These are phyloP conservation scores for Crithidia expoeki DNA, from an alignment of 208 protist species.

Conservation along the genomic window DNA sequence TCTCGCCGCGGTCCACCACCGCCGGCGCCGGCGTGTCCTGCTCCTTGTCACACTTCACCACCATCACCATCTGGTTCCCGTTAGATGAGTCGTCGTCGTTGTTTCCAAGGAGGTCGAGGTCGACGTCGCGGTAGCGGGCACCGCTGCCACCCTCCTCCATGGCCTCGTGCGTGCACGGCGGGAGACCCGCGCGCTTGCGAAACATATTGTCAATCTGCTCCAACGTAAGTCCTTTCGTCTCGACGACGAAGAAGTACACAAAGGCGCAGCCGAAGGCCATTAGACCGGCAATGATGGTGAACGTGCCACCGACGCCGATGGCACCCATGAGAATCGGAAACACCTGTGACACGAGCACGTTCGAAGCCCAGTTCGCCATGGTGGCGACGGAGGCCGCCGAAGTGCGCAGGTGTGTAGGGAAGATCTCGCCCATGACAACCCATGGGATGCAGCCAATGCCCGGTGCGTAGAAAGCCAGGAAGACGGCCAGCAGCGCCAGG, in stretches of 20 bases:
- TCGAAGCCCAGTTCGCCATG: constrained; percentile 92
- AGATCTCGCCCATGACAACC: constrained; percentile 92
- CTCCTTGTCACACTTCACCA: constrained; percentile 4
- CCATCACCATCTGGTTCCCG: constrained; percentile 9
- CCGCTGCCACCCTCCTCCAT: constrained; percentile 24
- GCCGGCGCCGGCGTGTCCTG: not conserved
- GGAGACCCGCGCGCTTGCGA: constrained; percentile 54
- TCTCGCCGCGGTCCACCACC: not conserved
- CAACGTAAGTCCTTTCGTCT: constrained; percentile 88
- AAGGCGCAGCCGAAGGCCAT: constrained; percentile 64
- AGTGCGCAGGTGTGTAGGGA: constrained; percentile 84
- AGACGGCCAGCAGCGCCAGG: constrained; percentile 72
- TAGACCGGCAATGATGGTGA: constrained; percentile 72
- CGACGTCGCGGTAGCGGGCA: not conserved
- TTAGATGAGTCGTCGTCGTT: constrained; percentile 4
- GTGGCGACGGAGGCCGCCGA: constrained; percentile 83
- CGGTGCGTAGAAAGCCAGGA: constrained; percentile 85
- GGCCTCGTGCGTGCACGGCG: constrained; percentile 31
- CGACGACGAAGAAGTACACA: constrained; percentile 84
- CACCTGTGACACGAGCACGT: constrained; percentile 85
- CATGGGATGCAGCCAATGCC: constrained; percentile 92
- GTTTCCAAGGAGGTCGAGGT: constrained; percentile 3
- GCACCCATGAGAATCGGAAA: constrained; percentile 87
- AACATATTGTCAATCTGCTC: constrained; percentile 90
- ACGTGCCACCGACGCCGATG: constrained; percentile 84